Base-by-base conservation (phyloP, 2,329 filamentous ascomycete species). In the Teratosphaeria nubilosa region DNA sequence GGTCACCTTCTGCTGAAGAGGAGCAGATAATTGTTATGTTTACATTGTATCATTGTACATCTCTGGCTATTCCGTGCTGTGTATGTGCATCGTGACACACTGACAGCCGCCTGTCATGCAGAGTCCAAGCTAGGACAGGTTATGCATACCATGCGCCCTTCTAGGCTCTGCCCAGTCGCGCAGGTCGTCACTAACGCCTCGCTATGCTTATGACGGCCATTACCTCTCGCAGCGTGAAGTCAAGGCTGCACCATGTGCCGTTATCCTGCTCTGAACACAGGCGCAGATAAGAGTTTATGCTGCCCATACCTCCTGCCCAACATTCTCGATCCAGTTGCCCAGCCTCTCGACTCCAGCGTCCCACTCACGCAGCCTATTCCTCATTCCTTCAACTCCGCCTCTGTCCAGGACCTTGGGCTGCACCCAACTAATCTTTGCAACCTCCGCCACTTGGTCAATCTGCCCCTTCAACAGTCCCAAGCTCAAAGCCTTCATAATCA, bases 401-500 rank as follows among this genome's bases (percentile, higher is more conserved):
- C 91, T 90, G 74, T 97, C 94, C 65, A 99, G 77, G 32, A 99
- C 91, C 82, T 97, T 97, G 24, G 94, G 94, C 78, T 99, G 94
- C 59, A 99, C 94, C 94, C 94, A 99, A 69, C 92, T 92, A 75
- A 99, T 96, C 72, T 91, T 85, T 51, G 94, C 94, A 65, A 97
- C 85, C 75, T 91, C 87, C 53, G 90, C 90, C 32, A 99, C 94
- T 77, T 99, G 92, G 73, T 99, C 94, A 68, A 99, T 97, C 58
- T 88, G 94, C 52, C 94, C 94, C 65, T 87, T 84, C 65, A 99
- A 78, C 66, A 99, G 79, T 0, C 94, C 94, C 66, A 99, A 76
- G 70, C 91, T 96, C 68, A 99, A 77, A n/a, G 94, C 94, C 80
- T 96, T 97, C 94, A 99, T 99, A 69, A 99, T 88, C 63, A 99